Conservation (phyloP, 2,329 filamentous ascomycete species). For the Penicillium occitanis region DNA sequence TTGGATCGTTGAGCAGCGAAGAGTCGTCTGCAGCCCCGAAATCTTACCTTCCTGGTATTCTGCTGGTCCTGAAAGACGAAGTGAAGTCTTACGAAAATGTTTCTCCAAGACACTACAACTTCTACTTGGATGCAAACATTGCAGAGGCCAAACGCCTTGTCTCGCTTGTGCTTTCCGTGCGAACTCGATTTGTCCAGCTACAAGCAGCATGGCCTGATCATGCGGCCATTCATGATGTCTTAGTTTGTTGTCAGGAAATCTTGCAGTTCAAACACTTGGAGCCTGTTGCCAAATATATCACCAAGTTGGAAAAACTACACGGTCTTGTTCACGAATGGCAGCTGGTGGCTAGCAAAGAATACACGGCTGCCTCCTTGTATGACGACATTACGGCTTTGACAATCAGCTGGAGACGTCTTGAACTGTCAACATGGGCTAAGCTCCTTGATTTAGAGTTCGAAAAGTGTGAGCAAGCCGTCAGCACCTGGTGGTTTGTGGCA, state of each 20-base stretch:
- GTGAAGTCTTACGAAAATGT: slow-evolving; percentile 50
- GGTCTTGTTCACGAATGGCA: slow-evolving; percentile 90
- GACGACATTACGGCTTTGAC: slow-evolving; percentile 77
- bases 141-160: slow-evolving; percentile 73
- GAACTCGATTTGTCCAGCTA: slow-evolving; percentile 70
- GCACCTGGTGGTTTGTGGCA: slow-evolving; percentile 93
- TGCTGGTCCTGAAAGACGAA: slow-evolving; percentile 66
- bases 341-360: slow-evolving; percentile 79
- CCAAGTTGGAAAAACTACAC: slow-evolving; percentile 84
- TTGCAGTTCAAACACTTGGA: slow-evolving; percentile 75
- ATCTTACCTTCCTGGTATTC: slow-evolving; percentile 63
- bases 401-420: slow-evolving; percentile 84
- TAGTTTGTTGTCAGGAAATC: slow-evolving; percentile 71
- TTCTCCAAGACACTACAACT: slow-evolving; percentile 66
- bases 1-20: slow-evolving; percentile 36
- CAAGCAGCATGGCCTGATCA: slow-evolving; percentile 65
- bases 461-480: slow-evolving; percentile 74
- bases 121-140: slow-evolving; percentile 81
- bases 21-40: slow-evolving; percentile 38
- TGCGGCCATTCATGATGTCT: slow-evolving; percentile 77
- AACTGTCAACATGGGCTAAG: slow-evolving; percentile 87
- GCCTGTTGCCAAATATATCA: slow-evolving; percentile 81
- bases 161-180: slow-evolving; percentile 65
- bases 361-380: slow-evolving; percentile 68
- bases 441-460: slow-evolving; percentile 80